phyloP scores from a whole-genome alignment of 1,139 yeast species.

The Starmera stellimalicola region DNA sequence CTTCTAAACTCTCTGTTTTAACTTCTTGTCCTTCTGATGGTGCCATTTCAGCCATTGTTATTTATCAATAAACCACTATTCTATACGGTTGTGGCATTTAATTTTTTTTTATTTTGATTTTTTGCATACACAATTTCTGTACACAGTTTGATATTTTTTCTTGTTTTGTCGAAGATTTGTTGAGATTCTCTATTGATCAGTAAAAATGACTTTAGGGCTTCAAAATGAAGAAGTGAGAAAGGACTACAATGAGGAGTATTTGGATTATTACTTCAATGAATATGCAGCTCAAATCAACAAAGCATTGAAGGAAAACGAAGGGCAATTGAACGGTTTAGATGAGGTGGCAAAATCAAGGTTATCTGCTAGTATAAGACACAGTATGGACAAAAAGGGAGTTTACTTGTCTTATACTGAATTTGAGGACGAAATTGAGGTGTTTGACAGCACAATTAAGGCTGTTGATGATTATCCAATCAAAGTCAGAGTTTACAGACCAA shows the following conservation, averaged over 20 bases:
- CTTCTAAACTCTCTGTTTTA: constrained; percentile 17
- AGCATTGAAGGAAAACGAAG: not conserved
- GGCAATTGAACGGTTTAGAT: not conserved
- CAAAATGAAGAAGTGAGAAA: not conserved
- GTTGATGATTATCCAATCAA: constrained; percentile 18
- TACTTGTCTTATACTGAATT: constrained; percentile 1
- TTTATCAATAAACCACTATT: too few relatives aligned
- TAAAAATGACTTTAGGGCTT: too few relatives aligned
- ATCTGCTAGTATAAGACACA: constrained; percentile 1
- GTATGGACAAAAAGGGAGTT: not conserved
- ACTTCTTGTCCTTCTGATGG: not conserved
- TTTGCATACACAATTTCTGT: too few relatives aligned
- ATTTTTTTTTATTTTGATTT: too few relatives aligned
- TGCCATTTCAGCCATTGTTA: not conserved
- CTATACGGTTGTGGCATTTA: too few relatives aligned
- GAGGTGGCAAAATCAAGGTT: not conserved
- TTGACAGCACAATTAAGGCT: constrained; percentile 24
- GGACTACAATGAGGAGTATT: constrained; percentile 1
- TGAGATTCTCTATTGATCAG: too few relatives aligned
- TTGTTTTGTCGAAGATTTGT: too few relatives aligned
- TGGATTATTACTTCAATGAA: not conserved
- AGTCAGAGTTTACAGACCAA: constrained; percentile 22
- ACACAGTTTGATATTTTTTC: too few relatives aligned
- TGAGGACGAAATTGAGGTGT: constrained; percentile 17
- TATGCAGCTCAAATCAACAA: not conserved